Base-by-base conservation (phyloP, 2,329 filamentous ascomycete genomes). In the Colletotrichum echinochloae region DNA sequence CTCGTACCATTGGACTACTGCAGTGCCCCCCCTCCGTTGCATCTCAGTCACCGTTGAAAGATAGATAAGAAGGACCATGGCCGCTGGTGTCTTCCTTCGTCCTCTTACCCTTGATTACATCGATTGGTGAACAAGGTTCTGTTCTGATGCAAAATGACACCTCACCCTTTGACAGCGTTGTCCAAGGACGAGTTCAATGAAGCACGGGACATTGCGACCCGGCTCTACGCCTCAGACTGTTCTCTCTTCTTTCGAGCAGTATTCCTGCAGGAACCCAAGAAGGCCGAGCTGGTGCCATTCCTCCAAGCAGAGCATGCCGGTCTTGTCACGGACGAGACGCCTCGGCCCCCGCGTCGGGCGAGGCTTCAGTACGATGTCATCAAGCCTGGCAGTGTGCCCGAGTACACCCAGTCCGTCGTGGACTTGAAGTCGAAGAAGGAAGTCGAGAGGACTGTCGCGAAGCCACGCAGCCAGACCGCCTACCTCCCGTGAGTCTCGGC, bases 231-330 rank as follows among this genome's bases (percentile, higher is more conserved):
- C 20, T 2, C 74, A 20, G 70, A 73, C 5, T 69, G 70, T 3
- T 61, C 74, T 16, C 71, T 83, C 30, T 80, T 77, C 71, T 83
- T 82, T 83, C 91, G 92, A 75, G 84, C 86, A 60, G 87, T 93
- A 46, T 90, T 87, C 57, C 81, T 91, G 8, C 82, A 90, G 51
- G 90, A 92, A 73, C 90, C 90, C 1, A 81, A 84, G 35, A 92
- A 91, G 79, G 81, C 81, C 46, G 83, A 88, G 46, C 83, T 91
- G 9, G 76, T 90, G 8, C 84, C 84, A 1, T 92, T 90, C 74
- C 82, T 92, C 28, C 87, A 89, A 59, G 88, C 88, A 4, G 90
- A 92, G 76, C 86, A 90, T 72, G 82, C 81, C n/a, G 85, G 86
- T 4, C 77, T 79, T 26, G 76, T 85, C 14, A 79, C 85, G 0